Conservation (phyloP, 169 alveolate species). For the Plasmodium billcollinsi region DNA sequence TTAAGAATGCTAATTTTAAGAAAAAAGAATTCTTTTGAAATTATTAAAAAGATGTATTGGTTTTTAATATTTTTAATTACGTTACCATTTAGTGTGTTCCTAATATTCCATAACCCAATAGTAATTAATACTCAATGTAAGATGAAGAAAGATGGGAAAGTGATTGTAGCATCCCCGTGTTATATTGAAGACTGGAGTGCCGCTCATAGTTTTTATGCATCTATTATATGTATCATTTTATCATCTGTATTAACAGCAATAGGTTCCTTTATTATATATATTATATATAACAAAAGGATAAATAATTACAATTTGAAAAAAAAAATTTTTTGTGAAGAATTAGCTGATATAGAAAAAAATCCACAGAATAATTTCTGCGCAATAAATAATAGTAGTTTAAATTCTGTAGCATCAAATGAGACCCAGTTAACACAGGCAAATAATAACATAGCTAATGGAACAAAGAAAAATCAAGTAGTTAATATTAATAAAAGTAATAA, state of each 20-base stretch:
- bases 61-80: constrained; percentile 70
- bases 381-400: constrained; percentile 54
- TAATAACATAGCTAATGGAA: background rate
- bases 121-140: constrained; percentile 40
- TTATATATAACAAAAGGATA: constrained; percentile 39
- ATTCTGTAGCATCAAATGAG: constrained; percentile 75
- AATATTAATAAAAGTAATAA: too few relatives aligned
- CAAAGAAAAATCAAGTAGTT: background rate
- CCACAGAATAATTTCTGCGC: constrained; percentile 4
- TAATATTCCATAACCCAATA: constrained; percentile 75
- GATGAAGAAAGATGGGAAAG: constrained; percentile 15
- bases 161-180: constrained; percentile 61
- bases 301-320: constrained; percentile 28
- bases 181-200: constrained; percentile 79
- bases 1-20: constrained; percentile 75
- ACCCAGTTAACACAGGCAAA: constrained; percentile 22
- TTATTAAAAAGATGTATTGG: constrained; percentile 77
- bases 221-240: constrained; percentile 47
- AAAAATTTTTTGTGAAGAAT: constrained; percentile 34
- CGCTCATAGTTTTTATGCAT: constrained; percentile 62
- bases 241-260: constrained; percentile 62
- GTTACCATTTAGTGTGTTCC: constrained; percentile 56
- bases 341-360: constrained; percentile 30
- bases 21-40: constrained; percentile 63
- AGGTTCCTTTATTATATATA: constrained; percentile 67